These are phyloP conservation scores for Lepiota subincarnata DNA, from an alignment of 768 basidiomycete genomes.

Conservation along the genomic window DNA sequence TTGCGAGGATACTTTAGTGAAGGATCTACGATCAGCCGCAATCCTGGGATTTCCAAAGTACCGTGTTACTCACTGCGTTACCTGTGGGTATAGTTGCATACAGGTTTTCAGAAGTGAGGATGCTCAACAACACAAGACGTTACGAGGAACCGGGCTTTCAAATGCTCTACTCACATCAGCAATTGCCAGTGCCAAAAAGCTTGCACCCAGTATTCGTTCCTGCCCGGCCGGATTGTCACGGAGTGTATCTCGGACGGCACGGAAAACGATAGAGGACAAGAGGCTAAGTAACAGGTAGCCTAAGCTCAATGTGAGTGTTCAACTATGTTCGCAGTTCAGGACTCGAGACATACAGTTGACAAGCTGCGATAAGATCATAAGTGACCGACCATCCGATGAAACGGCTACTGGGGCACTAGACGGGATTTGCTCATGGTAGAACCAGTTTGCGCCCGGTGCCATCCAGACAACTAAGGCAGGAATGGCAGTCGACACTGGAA, in stretches of 20 bases:
- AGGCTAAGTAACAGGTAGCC: conserved; percentile 30
- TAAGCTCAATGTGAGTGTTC: conserved; percentile 8
- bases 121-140: conserved; percentile 5
- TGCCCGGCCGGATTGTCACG: conserved; percentile 56
- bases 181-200: conserved; percentile 61
- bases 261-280: conserved; percentile 64
- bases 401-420: conserved; percentile 21
- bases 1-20: conserved; percentile 47
- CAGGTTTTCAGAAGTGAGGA: background rate
- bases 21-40: conserved; percentile 12
- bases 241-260: conserved; percentile 60
- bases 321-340: background rate
- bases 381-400: conserved; percentile 43
- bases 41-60: background rate
- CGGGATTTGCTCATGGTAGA: conserved; percentile 63
- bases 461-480: conserved; percentile 41
- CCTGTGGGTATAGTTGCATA: conserved; percentile 27
- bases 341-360: conserved; percentile 47
- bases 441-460: conserved; percentile 63
- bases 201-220: conserved; percentile 67
- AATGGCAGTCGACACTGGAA: conserved; percentile 32
- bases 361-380: conserved; percentile 66
- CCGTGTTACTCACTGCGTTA: conserved; percentile 52
- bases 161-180: conserved; percentile 55
- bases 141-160: background rate